Conservation (phyloP, 1,139 yeast genomes). For the Geotrichum histeridarum region DNA sequence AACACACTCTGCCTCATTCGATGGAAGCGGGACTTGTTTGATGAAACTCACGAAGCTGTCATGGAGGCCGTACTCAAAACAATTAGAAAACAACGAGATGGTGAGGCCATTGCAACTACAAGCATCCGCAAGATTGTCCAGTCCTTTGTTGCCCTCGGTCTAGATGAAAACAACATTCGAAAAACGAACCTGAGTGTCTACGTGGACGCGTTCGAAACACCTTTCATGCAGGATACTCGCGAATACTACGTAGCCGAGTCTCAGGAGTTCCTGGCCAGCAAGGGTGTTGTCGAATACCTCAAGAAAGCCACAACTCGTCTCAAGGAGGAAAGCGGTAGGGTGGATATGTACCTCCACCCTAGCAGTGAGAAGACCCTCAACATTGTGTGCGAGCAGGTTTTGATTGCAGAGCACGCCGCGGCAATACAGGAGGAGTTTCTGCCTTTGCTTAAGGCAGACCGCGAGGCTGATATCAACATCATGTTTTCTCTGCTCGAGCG, state of each 20-base stretch:
- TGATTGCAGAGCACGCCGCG: constrained; percentile 74
- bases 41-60: constrained; percentile 53
- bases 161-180: constrained; percentile 59
- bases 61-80: constrained; percentile 69
- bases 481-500: constrained; percentile 73
- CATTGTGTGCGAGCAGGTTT: constrained; percentile 66
- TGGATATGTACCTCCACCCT: constrained; percentile 77
- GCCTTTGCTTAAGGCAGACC: constrained; percentile 65
- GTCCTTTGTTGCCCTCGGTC: constrained; percentile 58
- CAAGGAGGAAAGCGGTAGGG: constrained; percentile 73
- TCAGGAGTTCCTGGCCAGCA: constrained; percentile 55
- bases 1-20: constrained; percentile 79
- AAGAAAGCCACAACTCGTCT: constrained; percentile 77
- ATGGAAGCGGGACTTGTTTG: constrained; percentile 84
- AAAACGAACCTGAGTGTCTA: constrained; percentile 80
- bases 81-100: constrained; percentile 73
- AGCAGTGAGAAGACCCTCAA: constrained; percentile 75
- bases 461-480: constrained; percentile 70
- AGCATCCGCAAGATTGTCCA: constrained; percentile 71
- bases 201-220: constrained; percentile 69
- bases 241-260: constrained; percentile 72
- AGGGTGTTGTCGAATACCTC: constrained; percentile 88
- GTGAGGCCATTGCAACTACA: constrained; percentile 65
- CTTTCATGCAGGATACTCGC: constrained; percentile 68
- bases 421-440: constrained; percentile 75